Base-by-base conservation (phyloP, 2,329 filamentous ascomycete species). In the Neophaeococcomyces mojaviensis region DNA sequence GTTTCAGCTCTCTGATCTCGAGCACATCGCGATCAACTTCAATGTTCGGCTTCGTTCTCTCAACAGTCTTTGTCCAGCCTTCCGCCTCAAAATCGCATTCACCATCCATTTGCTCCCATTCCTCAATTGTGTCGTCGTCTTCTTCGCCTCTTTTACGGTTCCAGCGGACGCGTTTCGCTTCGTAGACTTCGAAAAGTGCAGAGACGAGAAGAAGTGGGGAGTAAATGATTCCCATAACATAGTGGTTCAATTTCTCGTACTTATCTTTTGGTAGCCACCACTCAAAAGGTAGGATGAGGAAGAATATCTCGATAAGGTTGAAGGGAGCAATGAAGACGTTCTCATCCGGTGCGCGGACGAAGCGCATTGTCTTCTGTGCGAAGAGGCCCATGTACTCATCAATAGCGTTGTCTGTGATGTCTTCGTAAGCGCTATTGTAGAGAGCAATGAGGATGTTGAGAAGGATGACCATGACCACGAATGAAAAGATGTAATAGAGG, bases 271-370 rank as follows among this genome's bases (percentile, higher is more conserved):
- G 69, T 72, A 98, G 76, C 92, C 90, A 98, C 92, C 92, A 98
- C 70, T 97, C 92, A 44, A 94, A 82, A 0, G 86, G 86, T 0
- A 94, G 60, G 32, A 85, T 77, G 2, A 96, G 76, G 50, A 78
- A 71, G 50, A 95, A 73, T 15, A 97, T 81, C 64, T 98, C 92
- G 49, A 98, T 77, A 2, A 98, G 74, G 63, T 98, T 98, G 67
- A 98, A 86, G 0, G 92, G 92, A 0, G 92, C 82, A 59, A 98
- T 95, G 67, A 92, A 98, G 46, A 98, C 92, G 57, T 98, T 98
- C 65, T 98, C 92, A 58, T 98, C 92, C 0, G 92, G 92, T 0
- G 92, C 92, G 39, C 92, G 86, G 15, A 97, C 87, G 59, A 96
- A 98, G 59, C 94, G 88, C 77, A 97, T 87, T 0, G 92, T 96